These are phyloP conservation scores for Colletotrichum chlorophyti DNA, from an alignment of 2,329 filamentous ascomycete species.

Conservation along the genomic window DNA sequence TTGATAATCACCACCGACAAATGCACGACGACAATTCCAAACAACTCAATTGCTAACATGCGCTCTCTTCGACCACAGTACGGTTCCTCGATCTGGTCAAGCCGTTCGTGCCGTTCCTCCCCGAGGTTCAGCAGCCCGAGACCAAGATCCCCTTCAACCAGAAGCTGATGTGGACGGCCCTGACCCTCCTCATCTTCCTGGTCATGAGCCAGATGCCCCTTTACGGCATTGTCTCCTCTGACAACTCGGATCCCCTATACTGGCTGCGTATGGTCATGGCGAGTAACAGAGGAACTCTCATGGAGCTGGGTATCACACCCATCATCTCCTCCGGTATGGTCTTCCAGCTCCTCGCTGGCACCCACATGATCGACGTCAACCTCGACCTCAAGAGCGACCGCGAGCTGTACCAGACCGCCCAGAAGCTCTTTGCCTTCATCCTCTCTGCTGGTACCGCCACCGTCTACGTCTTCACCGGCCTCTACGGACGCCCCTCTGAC, in stretches of 20 bases:
- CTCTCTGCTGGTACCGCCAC: constrained; percentile 97
- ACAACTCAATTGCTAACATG: constrained; percentile 21
- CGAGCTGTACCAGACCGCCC: constrained; percentile 99
- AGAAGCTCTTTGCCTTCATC: constrained; percentile 98
- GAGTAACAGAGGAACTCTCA: constrained; percentile 95
- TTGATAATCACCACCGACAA: neutral
- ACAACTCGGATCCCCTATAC: constrained; percentile 98
- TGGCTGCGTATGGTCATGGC: constrained; percentile 99
- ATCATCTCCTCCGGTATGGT: constrained; percentile 99
- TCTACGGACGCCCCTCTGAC: constrained; percentile 95
- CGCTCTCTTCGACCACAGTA: constrained; percentile 61
- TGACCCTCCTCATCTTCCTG: constrained; percentile 97
- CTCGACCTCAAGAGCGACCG: constrained; percentile 99
- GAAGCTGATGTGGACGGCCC: constrained; percentile 93
- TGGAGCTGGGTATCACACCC: constrained; percentile 96
- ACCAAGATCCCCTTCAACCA: constrained; percentile 99
- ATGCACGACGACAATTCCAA: neutral
- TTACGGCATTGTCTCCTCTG: constrained; percentile 98
- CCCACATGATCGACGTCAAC: constrained; percentile 99
- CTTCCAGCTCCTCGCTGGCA: constrained; percentile 99
- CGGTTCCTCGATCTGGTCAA: constrained; percentile 99
- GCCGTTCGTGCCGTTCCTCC: constrained; percentile 98
- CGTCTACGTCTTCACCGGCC: constrained; percentile 97
- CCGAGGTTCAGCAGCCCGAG: constrained; percentile 98
- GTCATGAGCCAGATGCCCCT: constrained; percentile 99